Evolutionary conservation across 2,329 filamentous ascomycete species (phyloP).

Genomic region (Simplicillium sp.): DNA sequence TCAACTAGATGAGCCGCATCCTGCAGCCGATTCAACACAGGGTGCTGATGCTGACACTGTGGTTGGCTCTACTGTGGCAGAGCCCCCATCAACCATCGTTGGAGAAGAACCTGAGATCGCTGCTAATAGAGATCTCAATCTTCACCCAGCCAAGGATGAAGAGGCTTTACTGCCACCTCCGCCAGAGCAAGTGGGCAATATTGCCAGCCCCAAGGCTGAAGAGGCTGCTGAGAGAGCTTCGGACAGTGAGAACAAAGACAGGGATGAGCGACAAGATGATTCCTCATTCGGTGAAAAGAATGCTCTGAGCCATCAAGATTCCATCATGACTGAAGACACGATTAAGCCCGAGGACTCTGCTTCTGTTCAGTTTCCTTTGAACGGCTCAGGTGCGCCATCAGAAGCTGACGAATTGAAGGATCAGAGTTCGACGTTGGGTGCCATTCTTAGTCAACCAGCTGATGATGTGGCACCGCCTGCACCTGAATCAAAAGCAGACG

Average conservation of each 20-base stretch:
- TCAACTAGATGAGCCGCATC: constrained; percentile 12
- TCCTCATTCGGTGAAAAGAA: constrained; percentile 12
- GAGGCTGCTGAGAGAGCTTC: constrained; percentile 13
- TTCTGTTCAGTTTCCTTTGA: constrained; percentile 17
- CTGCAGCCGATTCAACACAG: not conserved
- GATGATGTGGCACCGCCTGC: too few relatives aligned
- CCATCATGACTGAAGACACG: constrained; percentile 25
- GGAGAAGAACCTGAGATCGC: constrained; percentile 18
- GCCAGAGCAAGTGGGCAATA: constrained; percentile 29
- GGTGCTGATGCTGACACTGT: constrained; percentile 5
- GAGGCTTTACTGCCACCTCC: constrained; percentile 23
- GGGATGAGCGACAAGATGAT: constrained; percentile 12
- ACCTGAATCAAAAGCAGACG: too few relatives aligned
- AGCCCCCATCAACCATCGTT: constrained; percentile 21
- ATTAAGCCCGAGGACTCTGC: constrained; percentile 29
- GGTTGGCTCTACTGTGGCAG: constrained; percentile 15
- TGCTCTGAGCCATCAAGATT: constrained; percentile 17
- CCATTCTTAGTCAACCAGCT: not conserved
- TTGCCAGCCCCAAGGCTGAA: constrained; percentile 22
- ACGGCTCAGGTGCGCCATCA: constrained; percentile 19
- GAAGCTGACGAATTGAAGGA: constrained; percentile 10
- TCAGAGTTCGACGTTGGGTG: too few relatives aligned
- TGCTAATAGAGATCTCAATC: constrained; percentile 14
- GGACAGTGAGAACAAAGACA: constrained; percentile 15
- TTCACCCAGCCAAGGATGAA: constrained; percentile 1